Evolutionary conservation across 306 rosid species (phyloP).

Genomic region (Sicyos edulis): DNA sequence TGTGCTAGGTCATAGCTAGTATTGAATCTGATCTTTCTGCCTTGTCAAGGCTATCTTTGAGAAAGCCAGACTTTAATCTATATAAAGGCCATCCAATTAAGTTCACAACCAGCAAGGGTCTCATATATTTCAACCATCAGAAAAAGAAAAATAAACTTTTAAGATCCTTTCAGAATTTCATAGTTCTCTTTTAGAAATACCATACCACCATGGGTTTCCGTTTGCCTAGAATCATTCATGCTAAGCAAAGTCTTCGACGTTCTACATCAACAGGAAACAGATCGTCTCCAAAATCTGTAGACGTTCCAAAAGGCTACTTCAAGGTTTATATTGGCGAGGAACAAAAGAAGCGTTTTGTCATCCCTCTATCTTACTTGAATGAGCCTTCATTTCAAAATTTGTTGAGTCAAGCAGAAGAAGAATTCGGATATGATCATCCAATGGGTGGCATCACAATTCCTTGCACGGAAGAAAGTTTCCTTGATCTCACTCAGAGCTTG

Average conservation of each 20-base stretch:
- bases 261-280: neutral
- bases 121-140: neutral
- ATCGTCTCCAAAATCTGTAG: neutral
- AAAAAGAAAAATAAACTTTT: too few relatives aligned
- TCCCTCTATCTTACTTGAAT: slow-evolving; percentile 33
- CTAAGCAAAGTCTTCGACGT: slow-evolving; percentile 9
- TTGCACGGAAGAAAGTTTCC: too few relatives aligned
- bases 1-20: slow-evolving; percentile 7
- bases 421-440: slow-evolving; percentile 38
- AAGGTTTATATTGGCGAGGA: slow-evolving; percentile 32
- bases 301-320: slow-evolving; percentile 31
- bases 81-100: slow-evolving; percentile 24
- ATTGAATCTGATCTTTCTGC: neutral
- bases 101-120: slow-evolving; percentile 13
- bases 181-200: too few relatives aligned
- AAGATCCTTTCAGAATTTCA: neutral
- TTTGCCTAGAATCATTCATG: slow-evolving; percentile 18
- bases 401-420: slow-evolving; percentile 26
- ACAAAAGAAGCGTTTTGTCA: slow-evolving; percentile 27
- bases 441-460: slow-evolving; percentile 20
- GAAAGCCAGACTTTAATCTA: too few relatives aligned
- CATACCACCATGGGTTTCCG: slow-evolving; percentile 22
- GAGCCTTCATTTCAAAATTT: slow-evolving; percentile 31
- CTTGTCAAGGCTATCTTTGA: too few relatives aligned
- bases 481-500: too few relatives aligned